Evolutionary conservation across 2,329 filamentous ascomycete genomes (phyloP).

Genomic region (Penicillium oxalicum): DNA sequence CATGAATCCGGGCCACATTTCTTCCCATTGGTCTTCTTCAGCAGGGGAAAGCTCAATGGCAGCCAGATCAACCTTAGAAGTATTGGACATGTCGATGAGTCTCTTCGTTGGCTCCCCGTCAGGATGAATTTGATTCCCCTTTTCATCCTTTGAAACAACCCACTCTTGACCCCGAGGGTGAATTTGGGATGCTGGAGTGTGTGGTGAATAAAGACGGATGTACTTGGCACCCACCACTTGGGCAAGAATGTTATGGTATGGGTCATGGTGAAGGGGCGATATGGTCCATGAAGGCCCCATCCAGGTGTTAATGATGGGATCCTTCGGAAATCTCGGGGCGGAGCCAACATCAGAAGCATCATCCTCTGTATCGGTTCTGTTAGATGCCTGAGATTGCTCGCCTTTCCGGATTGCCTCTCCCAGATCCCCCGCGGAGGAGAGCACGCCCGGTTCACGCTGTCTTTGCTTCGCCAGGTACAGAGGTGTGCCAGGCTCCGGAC

Average conservation of each 20-base stretch:
- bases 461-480: constrained; percentile 36
- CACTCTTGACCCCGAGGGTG: constrained; percentile 36
- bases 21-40: constrained; percentile 39
- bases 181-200: constrained; percentile 45
- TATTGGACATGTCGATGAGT: constrained; percentile 83
- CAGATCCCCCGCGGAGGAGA: no score
- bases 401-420: no score
- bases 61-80: constrained; percentile 71
- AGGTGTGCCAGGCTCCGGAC: constrained; percentile 45
- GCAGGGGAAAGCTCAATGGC: constrained; percentile 53
- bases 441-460: constrained; percentile 16
- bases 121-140: neutral
- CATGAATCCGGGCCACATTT: constrained; percentile 51
- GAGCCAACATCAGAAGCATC: constrained; percentile 9
- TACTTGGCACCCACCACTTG: constrained; percentile 92
- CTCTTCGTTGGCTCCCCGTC: constrained; percentile 12
- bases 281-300: constrained; percentile 83
- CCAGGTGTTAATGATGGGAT: constrained; percentile 82
- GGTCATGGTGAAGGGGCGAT: constrained; percentile 88
- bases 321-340: constrained; percentile 20
- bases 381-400: neutral
- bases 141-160: constrained; percentile 19
- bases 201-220: constrained; percentile 75
- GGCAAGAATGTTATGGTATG: constrained; percentile 84
- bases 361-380: neutral